These are phyloP conservation scores for Pestalotiopsis sp. DNA, from an alignment of 2,329 filamentous ascomycete species.

Conservation along the genomic window DNA sequence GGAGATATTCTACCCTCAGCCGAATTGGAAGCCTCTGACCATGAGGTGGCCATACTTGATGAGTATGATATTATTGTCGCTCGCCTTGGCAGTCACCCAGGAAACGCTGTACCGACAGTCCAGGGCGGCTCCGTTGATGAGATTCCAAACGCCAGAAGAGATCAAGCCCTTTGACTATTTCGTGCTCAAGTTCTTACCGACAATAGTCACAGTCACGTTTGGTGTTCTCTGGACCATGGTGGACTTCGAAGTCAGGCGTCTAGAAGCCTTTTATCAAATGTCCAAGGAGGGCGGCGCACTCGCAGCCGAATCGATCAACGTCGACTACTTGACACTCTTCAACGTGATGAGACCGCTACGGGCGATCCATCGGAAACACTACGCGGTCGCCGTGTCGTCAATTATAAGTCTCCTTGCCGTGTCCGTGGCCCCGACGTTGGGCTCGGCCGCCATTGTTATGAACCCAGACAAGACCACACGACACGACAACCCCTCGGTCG, in stretches of 20 bases:
- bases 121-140: slow-evolving; percentile 42
- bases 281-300: slow-evolving; percentile 60
- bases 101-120: slow-evolving; percentile 58
- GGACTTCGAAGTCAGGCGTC: slow-evolving; percentile 65
- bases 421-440: slow-evolving; percentile 67
- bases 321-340: slow-evolving; percentile 71
- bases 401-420: slow-evolving; percentile 65
- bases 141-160: slow-evolving; percentile 49
- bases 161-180: slow-evolving; percentile 57
- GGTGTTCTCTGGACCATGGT: slow-evolving; percentile 67
- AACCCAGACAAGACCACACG: slow-evolving; percentile 50
- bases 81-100: slow-evolving; percentile 49
- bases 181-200: slow-evolving; percentile 63
- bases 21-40: slow-evolving; percentile 66
- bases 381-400: slow-evolving; percentile 67
- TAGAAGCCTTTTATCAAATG: slow-evolving; percentile 67
- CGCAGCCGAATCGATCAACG: slow-evolving; percentile 68
- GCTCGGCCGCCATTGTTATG: slow-evolving; percentile 62
- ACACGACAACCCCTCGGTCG: slow-evolving; percentile 35
- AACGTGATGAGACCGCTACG: slow-evolving; percentile 64
- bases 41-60: slow-evolving; percentile 64
- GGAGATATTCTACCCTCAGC: slow-evolving; percentile 60
- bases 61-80: slow-evolving; percentile 53
- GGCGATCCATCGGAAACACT: slow-evolving; percentile 63
- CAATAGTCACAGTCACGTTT: slow-evolving; percentile 59